Base-by-base conservation (phyloP, 2,329 filamentous ascomycete genomes). In the Emericellopsis atlantica region DNA sequence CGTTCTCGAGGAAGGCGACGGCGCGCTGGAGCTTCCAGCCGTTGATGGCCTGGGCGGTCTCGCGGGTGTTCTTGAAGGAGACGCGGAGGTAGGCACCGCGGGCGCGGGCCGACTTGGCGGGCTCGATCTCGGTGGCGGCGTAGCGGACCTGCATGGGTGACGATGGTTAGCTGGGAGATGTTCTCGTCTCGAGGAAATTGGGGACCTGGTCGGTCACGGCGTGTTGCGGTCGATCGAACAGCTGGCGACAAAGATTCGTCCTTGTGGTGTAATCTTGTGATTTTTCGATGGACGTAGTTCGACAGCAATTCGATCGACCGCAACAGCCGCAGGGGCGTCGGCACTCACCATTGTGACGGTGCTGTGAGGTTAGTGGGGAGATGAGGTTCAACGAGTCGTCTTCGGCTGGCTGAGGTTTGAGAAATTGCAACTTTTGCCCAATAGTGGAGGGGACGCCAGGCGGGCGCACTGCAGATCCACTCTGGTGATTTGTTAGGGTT, bases 61-160 rank as follows among this genome's bases (percentile, higher is more conserved):
- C 93, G 65, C 92, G 88, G 67, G 92, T 98, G 83, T 98, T 98
- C 84, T 98, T 98, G 86, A 95, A 98, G 59, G 86, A 94, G 59
- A 96, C 90, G 67, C 92, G 88, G 61, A 98, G 85, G 79, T 96
- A 98, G 67, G 89, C 88, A 71, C 93, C 92, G 72, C 92, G 89
- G 65, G 90, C 84, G 76, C 90, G 87, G 70, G 92, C 92, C 74
- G 86, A 94, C 80, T 95, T 95, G 58, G 81, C 77, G 69, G 81
- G 72, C 60, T 83, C 75, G 66, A 93, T 90, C 67, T 88, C 78
- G 64, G 81, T 85, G 66, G 84, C 84, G 71, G 87, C 87, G 88
- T 95, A 95, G 26, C 26, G 26, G 26, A 29, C 26, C 26, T 29
- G n/a, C 6, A 6, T 21, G 14, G 6, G 34, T 5, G 15, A n/a